Conservation (phyloP, 495 filamentous ascomycete species). For the Diplogelasinospora grovesii region DNA sequence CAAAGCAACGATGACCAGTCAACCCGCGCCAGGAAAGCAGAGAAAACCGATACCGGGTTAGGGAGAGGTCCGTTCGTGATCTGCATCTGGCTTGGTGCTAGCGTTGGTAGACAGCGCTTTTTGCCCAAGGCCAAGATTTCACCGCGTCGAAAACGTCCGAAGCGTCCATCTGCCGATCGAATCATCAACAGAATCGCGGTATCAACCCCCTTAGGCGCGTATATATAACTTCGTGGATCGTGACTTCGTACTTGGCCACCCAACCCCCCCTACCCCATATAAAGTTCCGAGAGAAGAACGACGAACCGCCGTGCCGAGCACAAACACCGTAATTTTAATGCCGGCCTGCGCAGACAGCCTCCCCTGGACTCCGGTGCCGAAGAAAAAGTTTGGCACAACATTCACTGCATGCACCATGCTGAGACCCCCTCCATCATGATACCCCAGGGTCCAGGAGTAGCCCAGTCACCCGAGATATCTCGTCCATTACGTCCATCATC, state of each 20-base stretch:
- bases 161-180: not conserved
- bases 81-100: too few relatives aligned
- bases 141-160: not conserved
- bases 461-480: too few relatives aligned
- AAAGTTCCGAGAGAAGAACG: constrained; percentile 8
- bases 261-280: too few relatives aligned
- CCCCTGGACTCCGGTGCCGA: constrained; percentile 6
- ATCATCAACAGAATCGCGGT: not conserved
- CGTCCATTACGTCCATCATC: too few relatives aligned
- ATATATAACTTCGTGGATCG: constrained; percentile 14
- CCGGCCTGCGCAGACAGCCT: constrained; percentile 11
- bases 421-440: too few relatives aligned
- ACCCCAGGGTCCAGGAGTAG: too few relatives aligned
- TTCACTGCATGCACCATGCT: not conserved
- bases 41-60: too few relatives aligned
- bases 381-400: constrained; percentile 2
- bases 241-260: constrained; percentile 14
- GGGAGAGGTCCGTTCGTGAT: too few relatives aligned
- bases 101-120: too few relatives aligned
- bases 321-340: constrained; percentile 11
- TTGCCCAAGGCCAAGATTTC: not conserved
- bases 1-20: not conserved
- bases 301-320: constrained; percentile 2
- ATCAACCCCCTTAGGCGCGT: constrained; percentile 1
- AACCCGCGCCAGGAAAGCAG: not conserved